Evolutionary conservation across 257 asterid species (phyloP).

Genomic region (Leonotis leonurus): DNA sequence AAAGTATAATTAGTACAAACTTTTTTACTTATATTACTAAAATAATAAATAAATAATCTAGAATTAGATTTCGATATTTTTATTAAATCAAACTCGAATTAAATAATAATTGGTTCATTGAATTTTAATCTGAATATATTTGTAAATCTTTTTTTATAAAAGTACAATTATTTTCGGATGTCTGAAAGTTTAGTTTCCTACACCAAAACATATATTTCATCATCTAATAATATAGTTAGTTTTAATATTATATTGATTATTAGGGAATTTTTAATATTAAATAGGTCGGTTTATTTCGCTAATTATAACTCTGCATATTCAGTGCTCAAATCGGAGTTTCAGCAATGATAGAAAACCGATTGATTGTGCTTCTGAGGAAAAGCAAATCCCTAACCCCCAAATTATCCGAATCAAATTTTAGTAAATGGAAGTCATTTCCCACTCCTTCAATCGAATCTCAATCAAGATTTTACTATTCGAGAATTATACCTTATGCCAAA

Average conservation of each 20-base stretch:
- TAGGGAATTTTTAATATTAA: too few species aligned
- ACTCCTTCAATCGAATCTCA: conserved; percentile 16
- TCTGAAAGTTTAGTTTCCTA: background rate
- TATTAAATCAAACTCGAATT: too few species aligned
- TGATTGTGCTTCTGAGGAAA: conserved; percentile 33
- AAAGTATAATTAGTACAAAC: background rate
- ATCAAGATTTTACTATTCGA: conserved; percentile 29
- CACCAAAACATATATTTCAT: too few species aligned
- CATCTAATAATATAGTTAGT: too few species aligned
- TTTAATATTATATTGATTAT: too few species aligned
- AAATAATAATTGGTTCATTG: too few species aligned
- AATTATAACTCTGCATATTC: background rate
- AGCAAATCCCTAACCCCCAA: conserved; percentile 26
- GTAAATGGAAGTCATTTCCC: conserved; percentile 21
- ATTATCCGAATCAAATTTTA: conserved; percentile 16
- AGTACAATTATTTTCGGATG: background rate
- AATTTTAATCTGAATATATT: background rate
- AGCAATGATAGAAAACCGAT: conserved; percentile 38
- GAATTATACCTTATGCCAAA: conserved; percentile 22
- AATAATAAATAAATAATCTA: too few species aligned
- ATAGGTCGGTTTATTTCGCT: too few species aligned
- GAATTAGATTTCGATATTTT: too few species aligned
- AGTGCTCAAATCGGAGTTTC: background rate
- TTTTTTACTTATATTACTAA: too few species aligned
- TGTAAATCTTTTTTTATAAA: too few species aligned